These are phyloP conservation scores for Paramicrosporidium saccamoebae DNA, from an alignment of 371 early-diverging fungal genomes.

Conservation along the genomic window DNA sequence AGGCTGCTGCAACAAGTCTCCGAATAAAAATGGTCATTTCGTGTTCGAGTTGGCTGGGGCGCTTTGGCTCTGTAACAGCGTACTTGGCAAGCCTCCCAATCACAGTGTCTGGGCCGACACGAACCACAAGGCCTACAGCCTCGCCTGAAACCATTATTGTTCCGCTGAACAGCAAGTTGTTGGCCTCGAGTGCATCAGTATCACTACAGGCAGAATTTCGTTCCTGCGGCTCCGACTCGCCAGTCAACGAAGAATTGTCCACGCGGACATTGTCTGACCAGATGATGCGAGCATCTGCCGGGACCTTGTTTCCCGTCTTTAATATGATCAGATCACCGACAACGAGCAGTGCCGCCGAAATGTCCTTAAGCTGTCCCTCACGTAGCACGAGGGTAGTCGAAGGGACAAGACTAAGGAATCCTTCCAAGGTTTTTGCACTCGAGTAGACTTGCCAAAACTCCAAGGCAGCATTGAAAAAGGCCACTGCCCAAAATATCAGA, in stretches of 20 bases:
- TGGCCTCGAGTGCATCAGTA: conserved; percentile 34
- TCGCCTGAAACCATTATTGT: conserved; percentile 38
- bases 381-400: conserved; percentile 26
- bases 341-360: conserved; percentile 22
- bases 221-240: conserved; percentile 49
- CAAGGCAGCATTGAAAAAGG: conserved; percentile 39
- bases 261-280: conserved; percentile 33
- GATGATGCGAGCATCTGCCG: conserved; percentile 36
- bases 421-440: conserved; percentile 28
- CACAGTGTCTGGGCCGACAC: conserved; percentile 46
- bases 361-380: conserved; percentile 15
- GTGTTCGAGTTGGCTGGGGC: conserved; percentile 17
- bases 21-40: conserved; percentile 43
- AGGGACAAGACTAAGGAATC: conserved; percentile 45
- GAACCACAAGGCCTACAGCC: conserved; percentile 42
- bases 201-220: conserved; percentile 11
- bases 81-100: conserved; percentile 48
- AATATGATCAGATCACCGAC: conserved; percentile 38
- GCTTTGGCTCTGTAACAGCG: conserved; percentile 20
- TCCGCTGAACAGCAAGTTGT: conserved; percentile 39
- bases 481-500: conserved; percentile 34
- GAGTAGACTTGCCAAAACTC: conserved; percentile 50
- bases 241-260: conserved; percentile 57
- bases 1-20: conserved; percentile 31
- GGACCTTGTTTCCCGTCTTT: conserved; percentile 46